Base-by-base conservation (phyloP, 768 basidiomycete species). In the Coprinopsis strossmayeri region DNA sequence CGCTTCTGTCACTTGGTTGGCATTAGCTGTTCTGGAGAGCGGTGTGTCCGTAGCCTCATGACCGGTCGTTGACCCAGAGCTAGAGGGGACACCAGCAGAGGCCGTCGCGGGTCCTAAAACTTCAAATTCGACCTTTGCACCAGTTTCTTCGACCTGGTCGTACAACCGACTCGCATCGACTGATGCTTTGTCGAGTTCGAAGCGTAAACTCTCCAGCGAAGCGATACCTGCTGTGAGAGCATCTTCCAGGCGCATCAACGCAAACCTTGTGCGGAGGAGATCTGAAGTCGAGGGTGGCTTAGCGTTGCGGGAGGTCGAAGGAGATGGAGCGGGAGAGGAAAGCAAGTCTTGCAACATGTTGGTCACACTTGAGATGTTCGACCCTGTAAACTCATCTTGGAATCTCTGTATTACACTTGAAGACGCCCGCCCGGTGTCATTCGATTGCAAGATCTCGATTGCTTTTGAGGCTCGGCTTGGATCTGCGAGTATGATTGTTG, bases 301-400 rank as follows among this genome's bases (percentile, higher is more conserved):
- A 7, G 45, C 26, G 23, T 46, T 48, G n/a, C 40, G 26, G 25
- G 39, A 53, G 26, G 17, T 39, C 46, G 34, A 17, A 53, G 49
- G 24, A 44, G 57, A 25, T n/a, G n/a, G n/a, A n/a, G n/a, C n/a
- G n/a, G n/a, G n/a, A n/a, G n/a, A n/a, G n/a, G 46, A 48, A 25
- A 62, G 37, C 38, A 53, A 45, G 30, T 49, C 35, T 32, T 62
- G 60, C 30, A 87, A 61, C 2, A 70, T 57, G 3, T 64, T 50
- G 2, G 72, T 69, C 27, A 87, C 53, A 20, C 65, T 57, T 5
- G 82, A 74, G 23, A 88, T 61, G n/a, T 71, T 68, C 17, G 87
- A 89, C 5, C 68, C 74, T 20, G 76, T 58, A 49, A 77, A 80
- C 7, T 79, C 73, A 52, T 79, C 73, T 57, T 87, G 84, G 61